Conservation (phyloP, 345 rosid species). For the Laguncularia racemosa region DNA sequence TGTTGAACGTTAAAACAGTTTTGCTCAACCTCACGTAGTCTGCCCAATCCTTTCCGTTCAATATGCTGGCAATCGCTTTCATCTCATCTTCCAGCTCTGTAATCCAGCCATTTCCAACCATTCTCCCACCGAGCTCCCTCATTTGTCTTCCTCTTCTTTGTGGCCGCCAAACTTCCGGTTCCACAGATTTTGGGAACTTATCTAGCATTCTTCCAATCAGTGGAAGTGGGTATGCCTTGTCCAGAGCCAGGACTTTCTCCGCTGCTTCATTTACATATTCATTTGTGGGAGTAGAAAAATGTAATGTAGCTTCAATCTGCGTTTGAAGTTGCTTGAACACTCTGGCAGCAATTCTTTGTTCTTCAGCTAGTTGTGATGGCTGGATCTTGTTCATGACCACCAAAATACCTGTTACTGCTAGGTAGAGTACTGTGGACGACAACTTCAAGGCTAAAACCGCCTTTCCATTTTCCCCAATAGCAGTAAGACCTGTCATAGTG, state of each 20-base stretch:
- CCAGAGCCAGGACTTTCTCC: constrained; percentile 41
- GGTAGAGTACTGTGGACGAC: constrained; percentile 31
- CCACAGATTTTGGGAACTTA: constrained; percentile 33
- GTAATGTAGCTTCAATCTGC: constrained; percentile 22
- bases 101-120: constrained; percentile 31
- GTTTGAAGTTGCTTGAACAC: constrained; percentile 38
- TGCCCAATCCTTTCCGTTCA: constrained; percentile 33
- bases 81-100: constrained; percentile 31
- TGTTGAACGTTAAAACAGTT: constrained; percentile 31
- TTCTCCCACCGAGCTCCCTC: neutral
- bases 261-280: constrained; percentile 31
- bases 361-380: constrained; percentile 58
- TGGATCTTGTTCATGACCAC: constrained; percentile 37
- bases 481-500: constrained; percentile 33
- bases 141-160: constrained; percentile 2
- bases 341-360: constrained; percentile 47
- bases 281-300: constrained; percentile 17
- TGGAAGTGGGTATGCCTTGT: constrained; percentile 53
- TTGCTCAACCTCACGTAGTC: constrained; percentile 35
- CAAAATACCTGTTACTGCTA: constrained; percentile 34
- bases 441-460: constrained; percentile 20
- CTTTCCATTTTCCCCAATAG: constrained; percentile 9
- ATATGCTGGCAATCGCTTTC: constrained; percentile 20
- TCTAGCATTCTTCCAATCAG: constrained; percentile 40
- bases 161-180: constrained; percentile 56